Conservation (phyloP, 2,329 filamentous ascomycete genomes). For the Sporothrix schenckii region DNA sequence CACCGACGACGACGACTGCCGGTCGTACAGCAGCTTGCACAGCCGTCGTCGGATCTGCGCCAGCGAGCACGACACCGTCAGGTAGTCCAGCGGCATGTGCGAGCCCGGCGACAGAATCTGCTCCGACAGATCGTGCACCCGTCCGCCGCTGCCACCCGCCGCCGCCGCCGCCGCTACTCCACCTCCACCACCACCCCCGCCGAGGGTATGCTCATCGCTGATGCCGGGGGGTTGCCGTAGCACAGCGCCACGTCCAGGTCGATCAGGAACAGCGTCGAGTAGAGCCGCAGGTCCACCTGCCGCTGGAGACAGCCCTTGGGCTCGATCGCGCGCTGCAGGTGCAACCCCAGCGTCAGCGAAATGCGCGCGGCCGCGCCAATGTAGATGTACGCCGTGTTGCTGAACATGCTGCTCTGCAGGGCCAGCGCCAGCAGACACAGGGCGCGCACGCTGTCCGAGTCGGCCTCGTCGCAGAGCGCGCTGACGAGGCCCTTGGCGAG, state of each 20-base stretch:
- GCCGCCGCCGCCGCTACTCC: not conserved
- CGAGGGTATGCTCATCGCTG: constrained; percentile 35
- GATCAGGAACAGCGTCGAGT: constrained; percentile 39
- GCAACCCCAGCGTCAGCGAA: constrained; percentile 39
- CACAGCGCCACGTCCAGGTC: constrained; percentile 39
- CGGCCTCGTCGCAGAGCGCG: constrained; percentile 39
- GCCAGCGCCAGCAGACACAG: constrained; percentile 39
- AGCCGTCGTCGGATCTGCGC: constrained; percentile 37
- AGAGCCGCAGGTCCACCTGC: constrained; percentile 39
- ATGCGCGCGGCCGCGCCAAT: constrained; percentile 39
- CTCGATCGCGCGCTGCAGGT: constrained; percentile 37
- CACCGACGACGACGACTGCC: not conserved
- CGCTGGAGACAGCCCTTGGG: constrained; percentile 38
- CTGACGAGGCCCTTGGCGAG: constrained; percentile 39
- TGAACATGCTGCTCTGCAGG: constrained; percentile 38
- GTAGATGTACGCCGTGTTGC: constrained; percentile 40
- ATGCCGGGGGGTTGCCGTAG: constrained; percentile 39
- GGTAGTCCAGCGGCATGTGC: constrained; percentile 40
- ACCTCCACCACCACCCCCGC: not conserved
- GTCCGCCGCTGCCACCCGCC: not conserved
- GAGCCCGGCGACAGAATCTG: constrained; percentile 40
- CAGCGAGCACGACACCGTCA: constrained; percentile 38
- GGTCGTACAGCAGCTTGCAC: constrained; percentile 35
- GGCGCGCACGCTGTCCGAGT: constrained; percentile 39
- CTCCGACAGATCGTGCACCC: constrained; percentile 34